Evolutionary conservation across 495 filamentous ascomycete genomes (phyloP).

Genomic region (Talaromyces proteolyticus): DNA sequence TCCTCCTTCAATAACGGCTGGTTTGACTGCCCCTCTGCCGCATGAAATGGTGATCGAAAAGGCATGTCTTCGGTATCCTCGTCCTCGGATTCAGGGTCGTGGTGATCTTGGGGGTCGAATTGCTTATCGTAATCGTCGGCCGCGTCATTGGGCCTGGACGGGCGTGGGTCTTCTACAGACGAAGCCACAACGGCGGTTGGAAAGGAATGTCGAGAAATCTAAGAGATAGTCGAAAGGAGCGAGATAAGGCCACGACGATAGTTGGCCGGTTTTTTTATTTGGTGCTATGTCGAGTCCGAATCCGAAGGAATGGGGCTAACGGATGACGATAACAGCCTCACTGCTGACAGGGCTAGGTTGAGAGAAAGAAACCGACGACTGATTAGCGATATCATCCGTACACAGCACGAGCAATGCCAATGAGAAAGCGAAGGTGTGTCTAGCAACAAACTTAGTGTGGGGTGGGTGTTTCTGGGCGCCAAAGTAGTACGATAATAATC

Average conservation of each 20-base stretch:
- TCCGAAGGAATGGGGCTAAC: neutral
- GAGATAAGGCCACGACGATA: neutral
- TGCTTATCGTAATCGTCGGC: neutral
- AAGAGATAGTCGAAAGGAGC: neutral
- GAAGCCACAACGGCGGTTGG: constrained; percentile 7
- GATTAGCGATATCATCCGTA: neutral
- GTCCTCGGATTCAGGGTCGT: constrained; percentile 1
- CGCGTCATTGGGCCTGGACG: neutral
- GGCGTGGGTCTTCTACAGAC: neutral
- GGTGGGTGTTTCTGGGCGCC: neutral
- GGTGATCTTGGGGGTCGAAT: neutral
- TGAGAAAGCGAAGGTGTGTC: neutral
- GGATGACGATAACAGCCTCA: neutral
- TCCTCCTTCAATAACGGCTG: constrained; percentile 55
- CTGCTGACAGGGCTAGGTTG: neutral
- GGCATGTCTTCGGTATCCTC: constrained; percentile 3
- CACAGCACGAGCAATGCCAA: neutral
- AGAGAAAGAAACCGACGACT: neutral
- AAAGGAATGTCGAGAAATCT: neutral
- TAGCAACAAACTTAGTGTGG: neutral
- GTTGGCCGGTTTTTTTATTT: constrained; percentile 3
- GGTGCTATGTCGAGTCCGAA: too few relatives aligned
- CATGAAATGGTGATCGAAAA: constrained; percentile 33
- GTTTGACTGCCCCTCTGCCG: constrained; percentile 42
- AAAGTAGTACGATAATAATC: neutral